Evolutionary conservation across 1,284 basidiomycete species (phyloP).

Genomic region (Ustilago trichophora): DNA sequence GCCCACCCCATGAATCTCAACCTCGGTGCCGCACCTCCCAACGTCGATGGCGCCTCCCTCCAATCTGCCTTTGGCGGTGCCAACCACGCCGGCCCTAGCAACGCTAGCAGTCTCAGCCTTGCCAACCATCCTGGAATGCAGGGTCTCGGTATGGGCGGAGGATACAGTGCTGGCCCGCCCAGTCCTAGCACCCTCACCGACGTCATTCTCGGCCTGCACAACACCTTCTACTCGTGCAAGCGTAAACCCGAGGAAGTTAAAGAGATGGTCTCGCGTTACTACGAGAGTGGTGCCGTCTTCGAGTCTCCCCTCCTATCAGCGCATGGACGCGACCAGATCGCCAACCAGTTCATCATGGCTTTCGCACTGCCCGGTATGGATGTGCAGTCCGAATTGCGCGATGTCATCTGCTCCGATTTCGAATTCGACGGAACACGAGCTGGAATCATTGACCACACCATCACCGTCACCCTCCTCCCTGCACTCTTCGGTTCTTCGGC

Average conservation of each 20-base stretch:
- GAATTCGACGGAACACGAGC: constrained; percentile 66
- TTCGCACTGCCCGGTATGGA: constrained; percentile 64
- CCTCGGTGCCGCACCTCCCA: constrained; percentile 17
- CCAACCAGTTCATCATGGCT: constrained; percentile 65
- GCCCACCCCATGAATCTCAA: constrained; percentile 31
- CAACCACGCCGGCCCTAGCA: constrained; percentile 17
- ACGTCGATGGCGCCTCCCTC: constrained; percentile 24
- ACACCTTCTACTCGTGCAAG: constrained; percentile 64
- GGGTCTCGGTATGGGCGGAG: constrained; percentile 26
- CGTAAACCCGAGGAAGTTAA: constrained; percentile 60
- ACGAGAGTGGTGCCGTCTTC: constrained; percentile 63
- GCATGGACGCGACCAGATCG: constrained; percentile 61
- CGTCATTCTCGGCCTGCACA: constrained; percentile 62
- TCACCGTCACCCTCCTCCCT: constrained; percentile 63
- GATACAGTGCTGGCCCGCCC: constrained; percentile 49
- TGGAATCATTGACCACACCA: constrained; percentile 66
- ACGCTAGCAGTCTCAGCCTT: constrained; percentile 29
- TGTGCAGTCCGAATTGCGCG: constrained; percentile 63
- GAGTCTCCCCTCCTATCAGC: constrained; percentile 63
- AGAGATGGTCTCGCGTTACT: constrained; percentile 62
- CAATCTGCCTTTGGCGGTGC: constrained; percentile 26
- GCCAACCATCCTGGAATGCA: constrained; percentile 32
- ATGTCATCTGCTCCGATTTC: constrained; percentile 66
- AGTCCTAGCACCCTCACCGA: constrained; percentile 66
- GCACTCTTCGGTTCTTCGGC: constrained; percentile 50